phyloP scores from a whole-genome alignment of 345 rosid species.

The Tarenaya hassleriana region DNA sequence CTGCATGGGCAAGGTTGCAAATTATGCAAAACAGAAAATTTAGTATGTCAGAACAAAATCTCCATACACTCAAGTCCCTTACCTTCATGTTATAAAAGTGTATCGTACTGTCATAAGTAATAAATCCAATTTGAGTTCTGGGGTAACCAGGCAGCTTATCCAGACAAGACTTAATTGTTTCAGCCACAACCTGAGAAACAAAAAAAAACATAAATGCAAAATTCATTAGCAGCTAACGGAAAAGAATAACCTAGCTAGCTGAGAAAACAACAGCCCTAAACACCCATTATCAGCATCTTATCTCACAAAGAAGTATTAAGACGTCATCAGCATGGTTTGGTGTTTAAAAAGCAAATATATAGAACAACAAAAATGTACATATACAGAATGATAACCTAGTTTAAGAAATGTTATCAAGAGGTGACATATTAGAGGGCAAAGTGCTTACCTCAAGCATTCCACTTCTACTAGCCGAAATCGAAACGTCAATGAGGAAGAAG shows the following conservation, averaged over 20 bases:
- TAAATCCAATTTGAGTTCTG: constrained; percentile 97
- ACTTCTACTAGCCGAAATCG: constrained; percentile 79
- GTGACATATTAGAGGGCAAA: constrained; percentile 10
- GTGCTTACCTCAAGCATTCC: constrained; percentile 94
- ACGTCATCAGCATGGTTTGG: constrained; percentile 3
- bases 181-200: constrained; percentile 69
- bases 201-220: constrained; percentile 8
- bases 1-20: constrained; percentile 45
- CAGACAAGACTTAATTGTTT: constrained; percentile 88
- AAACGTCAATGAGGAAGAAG: constrained; percentile 96
- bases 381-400: constrained; percentile 13
- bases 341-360: background rate
- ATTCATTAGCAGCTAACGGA: constrained; percentile 9
- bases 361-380: constrained; percentile 1
- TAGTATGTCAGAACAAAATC: constrained; percentile 8
- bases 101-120: constrained; percentile 93
- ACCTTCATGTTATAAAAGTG: constrained; percentile 99
- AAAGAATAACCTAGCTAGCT: constrained; percentile 3
- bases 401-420: too few relatives aligned
- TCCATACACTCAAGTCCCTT: constrained; percentile 27
- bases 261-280: constrained; percentile 2
- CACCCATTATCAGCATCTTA: background rate
- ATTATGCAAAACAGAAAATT: constrained; percentile 3
- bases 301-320: background rate
- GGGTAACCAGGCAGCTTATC: constrained; percentile 95